phyloP scores from a whole-genome alignment of 345 rosid genomes.

The Trapa bicornis region DNA sequence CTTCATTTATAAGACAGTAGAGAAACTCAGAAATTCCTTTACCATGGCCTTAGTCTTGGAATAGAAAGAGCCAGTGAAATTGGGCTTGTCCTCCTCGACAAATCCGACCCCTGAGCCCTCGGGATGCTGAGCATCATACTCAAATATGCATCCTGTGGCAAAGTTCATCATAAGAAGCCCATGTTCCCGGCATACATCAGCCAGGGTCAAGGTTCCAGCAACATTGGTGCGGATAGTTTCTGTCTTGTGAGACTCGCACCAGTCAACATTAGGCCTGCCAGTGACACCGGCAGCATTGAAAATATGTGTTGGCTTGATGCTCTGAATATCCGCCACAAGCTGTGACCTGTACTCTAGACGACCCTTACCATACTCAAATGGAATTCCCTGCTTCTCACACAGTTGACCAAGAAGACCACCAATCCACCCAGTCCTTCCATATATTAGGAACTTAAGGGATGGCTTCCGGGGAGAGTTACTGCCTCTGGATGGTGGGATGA shows the following conservation, averaged over 20 bases:
- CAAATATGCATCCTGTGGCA: conserved; percentile 43
- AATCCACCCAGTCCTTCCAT: conserved; percentile 46
- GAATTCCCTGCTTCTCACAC: conserved; percentile 38
- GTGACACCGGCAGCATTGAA: conserved; percentile 45
- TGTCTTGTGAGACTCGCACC: conserved; percentile 41
- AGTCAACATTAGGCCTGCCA: conserved; percentile 45
- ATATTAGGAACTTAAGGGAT: conserved; percentile 30
- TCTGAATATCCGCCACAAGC: conserved; percentile 31
- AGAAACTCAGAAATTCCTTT: not conserved
- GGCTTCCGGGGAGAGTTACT: conserved; percentile 18
- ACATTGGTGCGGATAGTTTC: conserved; percentile 39
- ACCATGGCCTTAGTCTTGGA: conserved; percentile 48
- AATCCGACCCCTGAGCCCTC: conserved; percentile 41
- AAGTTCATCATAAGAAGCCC: conserved; percentile 33
- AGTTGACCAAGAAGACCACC: conserved; percentile 37
- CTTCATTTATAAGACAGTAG: no score
- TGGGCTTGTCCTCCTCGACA: conserved; percentile 38
- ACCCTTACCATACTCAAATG: conserved; percentile 35
- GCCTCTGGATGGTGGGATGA: conserved; percentile 22
- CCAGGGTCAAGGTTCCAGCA: conserved; percentile 36
- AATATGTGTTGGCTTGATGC: conserved; percentile 36
- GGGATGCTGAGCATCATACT: conserved; percentile 31
- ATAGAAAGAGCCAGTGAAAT: conserved; percentile 38
- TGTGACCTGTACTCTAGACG: conserved; percentile 31
- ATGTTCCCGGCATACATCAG: conserved; percentile 35